A percentile compares a stretch with the other conserved stretches of the same genome.
Conservation (phyloP, 257 asterid species). For the Buddleja alternifolia region DNA sequence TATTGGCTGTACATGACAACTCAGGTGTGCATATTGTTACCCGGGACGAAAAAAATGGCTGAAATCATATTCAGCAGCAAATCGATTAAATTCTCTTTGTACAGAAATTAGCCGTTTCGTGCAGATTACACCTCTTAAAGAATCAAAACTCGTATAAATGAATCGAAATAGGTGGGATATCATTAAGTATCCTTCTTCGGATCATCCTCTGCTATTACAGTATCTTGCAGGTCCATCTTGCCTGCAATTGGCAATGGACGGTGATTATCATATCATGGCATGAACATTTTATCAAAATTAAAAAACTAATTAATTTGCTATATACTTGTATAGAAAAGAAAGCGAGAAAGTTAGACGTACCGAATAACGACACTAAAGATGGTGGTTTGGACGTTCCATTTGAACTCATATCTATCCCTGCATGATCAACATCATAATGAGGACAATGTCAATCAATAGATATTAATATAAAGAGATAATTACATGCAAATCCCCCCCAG, state of each 20-base stretch:
- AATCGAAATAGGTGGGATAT: conserved; percentile 21
- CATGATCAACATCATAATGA: conserved; percentile 16
- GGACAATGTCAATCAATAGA: neutral
- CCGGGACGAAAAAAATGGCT: neutral
- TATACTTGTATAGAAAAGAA: neutral
- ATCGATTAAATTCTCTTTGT: conserved; percentile 36
- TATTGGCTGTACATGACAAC: conserved; percentile 5
- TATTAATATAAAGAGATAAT: neutral
- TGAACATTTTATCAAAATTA: neutral
- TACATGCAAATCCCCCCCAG: no score
- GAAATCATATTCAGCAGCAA: conserved; percentile 36
- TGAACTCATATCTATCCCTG: conserved; percentile 49
- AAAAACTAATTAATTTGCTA: neutral
- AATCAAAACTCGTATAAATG: conserved; percentile 22
- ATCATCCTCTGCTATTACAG: conserved; percentile 51
- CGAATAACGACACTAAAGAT: conserved; percentile 55
- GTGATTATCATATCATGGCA: no score
- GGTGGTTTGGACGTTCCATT: conserved; percentile 54
- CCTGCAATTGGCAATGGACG: conserved; percentile 39
- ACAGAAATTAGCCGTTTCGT: conserved; percentile 27
- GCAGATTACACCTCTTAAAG: conserved; percentile 16
- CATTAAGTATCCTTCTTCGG: conserved; percentile 16
- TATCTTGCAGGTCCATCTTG: conserved; percentile 51
- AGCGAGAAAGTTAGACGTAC: conserved; percentile 37
- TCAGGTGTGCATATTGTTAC: neutral